Base-by-base conservation (phyloP, 108 stramenopile species). In the Skeletonema costatum region DNA sequence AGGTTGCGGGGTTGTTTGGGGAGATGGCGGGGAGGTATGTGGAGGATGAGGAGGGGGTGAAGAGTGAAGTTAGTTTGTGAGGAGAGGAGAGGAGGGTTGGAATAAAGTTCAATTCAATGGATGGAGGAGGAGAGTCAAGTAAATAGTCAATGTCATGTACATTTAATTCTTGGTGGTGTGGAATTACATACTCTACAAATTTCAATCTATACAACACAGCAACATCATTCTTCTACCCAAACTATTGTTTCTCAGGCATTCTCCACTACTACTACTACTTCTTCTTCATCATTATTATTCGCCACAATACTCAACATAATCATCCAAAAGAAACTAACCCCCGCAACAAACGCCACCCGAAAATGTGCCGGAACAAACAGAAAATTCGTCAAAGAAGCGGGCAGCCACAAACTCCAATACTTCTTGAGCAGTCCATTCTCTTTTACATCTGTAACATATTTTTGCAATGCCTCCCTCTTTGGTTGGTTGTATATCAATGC, bases 1-100 rank as follows among this genome's bases (percentile, higher is more conserved):
- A 83, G 73, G 82, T 83, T 60, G 76, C 82, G 68, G 82, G 77
- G 63, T 60, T 83, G 63, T 83, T 83, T 65, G 71, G 82, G 64
- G 71, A 70, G 68, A 83, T 83, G 82, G 82, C 76, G 3, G 73
- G 68, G 41, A 59, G 61, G 33, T 83, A 83, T 71, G 64, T 77
- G 4, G 81, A 82, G 39, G 64, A 77, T 51, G 69, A 36, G n/a
- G 73, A 60, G 30, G 73, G 76, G 65, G 63, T 74, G 58, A 58
- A 64, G 53, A 77, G 72, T 69, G 82, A 82, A 35, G 81, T 82
- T 61, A 73, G 71, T 68, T 63, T 82, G 33, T 64, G 11, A 64
- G 19, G 7, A 19, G 0, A 19, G 7, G 14, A 10, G 25, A 56
- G 19, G 53, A 56, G 25, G 25, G 53, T 29, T 10, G 10, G 5